phyloP scores from a whole-genome alignment of 352 stramenopile genomes.

The Phytophthora boehmeriae region DNA sequence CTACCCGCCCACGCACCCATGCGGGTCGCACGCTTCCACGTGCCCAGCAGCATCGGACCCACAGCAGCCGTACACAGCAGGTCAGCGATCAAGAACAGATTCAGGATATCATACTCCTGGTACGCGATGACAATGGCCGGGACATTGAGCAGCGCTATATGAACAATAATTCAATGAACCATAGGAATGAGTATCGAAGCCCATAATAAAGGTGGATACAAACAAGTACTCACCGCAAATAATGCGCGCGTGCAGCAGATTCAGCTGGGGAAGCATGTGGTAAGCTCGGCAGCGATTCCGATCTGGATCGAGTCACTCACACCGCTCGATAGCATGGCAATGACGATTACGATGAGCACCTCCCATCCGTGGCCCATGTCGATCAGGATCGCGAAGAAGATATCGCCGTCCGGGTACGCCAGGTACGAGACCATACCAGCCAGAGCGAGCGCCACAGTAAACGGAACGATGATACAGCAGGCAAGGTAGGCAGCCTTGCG shows the following conservation, averaged over 20 bases:
- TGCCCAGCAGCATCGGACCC: constrained; percentile 64
- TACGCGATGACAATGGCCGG: constrained; percentile 68
- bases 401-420: constrained; percentile 48
- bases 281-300: constrained; percentile 72
- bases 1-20: constrained; percentile 48
- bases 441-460: constrained; percentile 65
- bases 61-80: constrained; percentile 67
- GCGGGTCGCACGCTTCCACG: constrained; percentile 48
- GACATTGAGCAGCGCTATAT: constrained; percentile 55
- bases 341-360: constrained; percentile 59
- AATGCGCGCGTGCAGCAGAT: constrained; percentile 48
- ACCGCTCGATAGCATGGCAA: constrained; percentile 60
- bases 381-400: constrained; percentile 71
- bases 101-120: constrained; percentile 64
- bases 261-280: constrained; percentile 60
- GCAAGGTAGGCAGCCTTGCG: constrained; percentile 39
- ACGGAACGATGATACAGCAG: constrained; percentile 54
- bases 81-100: constrained; percentile 70
- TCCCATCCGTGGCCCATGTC: constrained; percentile 67
- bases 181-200: neutral
- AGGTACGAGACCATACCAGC: constrained; percentile 64
- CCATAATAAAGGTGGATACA: neutral
- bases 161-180: neutral
- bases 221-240: constrained; percentile 40
- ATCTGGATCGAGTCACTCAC: constrained; percentile 71